Percentiles rank a stretch among this genome's conserved stretches.
phyloP scores from a whole-genome alignment of 371 early-diverging fungal species.

The Choanephora cucurbitarum region DNA sequence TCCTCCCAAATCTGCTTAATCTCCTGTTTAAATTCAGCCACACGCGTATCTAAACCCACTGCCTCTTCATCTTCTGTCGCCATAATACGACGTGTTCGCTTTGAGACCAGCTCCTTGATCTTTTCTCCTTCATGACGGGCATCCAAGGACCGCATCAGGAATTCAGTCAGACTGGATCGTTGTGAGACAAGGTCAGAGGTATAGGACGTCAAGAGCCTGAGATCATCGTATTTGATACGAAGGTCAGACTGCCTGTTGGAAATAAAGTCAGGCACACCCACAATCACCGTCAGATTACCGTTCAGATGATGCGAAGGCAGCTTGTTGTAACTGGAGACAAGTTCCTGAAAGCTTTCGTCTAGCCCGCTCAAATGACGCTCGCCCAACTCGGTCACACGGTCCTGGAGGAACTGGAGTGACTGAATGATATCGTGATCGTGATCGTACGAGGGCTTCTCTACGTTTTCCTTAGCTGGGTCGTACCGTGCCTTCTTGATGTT shows the following conservation, averaged over 20 bases:
- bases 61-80: conserved; percentile 23
- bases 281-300: neutral
- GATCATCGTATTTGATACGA: conserved; percentile 29
- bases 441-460: conserved; percentile 39
- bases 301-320: neutral
- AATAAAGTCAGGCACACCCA: conserved; percentile 22
- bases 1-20: conserved; percentile 35
- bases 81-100: conserved; percentile 41
- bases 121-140: conserved; percentile 45
- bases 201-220: conserved; percentile 27
- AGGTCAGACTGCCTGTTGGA: conserved; percentile 31
- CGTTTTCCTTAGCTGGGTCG: conserved; percentile 37
- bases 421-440: conserved; percentile 40
- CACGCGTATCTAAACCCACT: conserved; percentile 25
- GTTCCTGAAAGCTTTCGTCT: conserved; percentile 11
- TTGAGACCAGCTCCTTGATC: conserved; percentile 36
- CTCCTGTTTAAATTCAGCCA: conserved; percentile 25
- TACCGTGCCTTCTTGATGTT: conserved; percentile 44
- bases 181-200: conserved; percentile 43
- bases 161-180: conserved; percentile 40
- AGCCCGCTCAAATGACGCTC: conserved; percentile 22
- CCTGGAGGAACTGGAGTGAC: conserved; percentile 36
- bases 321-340: conserved; percentile 8
- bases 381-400: conserved; percentile 33
- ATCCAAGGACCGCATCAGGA: conserved; percentile 44